These are phyloP conservation scores for Avena insularis DNA, from an alignment of 176 grass and related monocot genomes.

Conservation along the genomic window DNA sequence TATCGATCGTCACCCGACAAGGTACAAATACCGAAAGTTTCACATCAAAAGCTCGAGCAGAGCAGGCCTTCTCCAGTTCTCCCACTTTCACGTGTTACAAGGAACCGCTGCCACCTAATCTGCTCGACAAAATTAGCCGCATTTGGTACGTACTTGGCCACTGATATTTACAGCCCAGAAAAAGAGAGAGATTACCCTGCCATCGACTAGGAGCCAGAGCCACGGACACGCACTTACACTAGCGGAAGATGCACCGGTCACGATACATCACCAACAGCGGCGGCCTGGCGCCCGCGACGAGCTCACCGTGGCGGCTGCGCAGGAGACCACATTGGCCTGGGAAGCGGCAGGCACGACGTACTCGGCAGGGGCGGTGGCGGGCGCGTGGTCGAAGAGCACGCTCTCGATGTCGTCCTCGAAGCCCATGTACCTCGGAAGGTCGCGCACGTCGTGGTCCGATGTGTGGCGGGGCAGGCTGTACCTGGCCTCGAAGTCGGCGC, in stretches of 20 bases:
- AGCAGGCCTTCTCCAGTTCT: conserved; percentile 25
- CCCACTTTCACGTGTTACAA: neutral
- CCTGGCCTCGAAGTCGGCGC: conserved; percentile 50
- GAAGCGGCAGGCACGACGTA: neutral
- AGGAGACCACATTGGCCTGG: neutral
- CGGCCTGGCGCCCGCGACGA: conserved; percentile 19
- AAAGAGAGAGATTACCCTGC: neutral
- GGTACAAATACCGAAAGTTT: conserved; percentile 37
- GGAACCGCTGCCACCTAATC: neutral
- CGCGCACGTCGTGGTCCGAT: conserved; percentile 17
- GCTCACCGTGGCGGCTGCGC: conserved; percentile 30
- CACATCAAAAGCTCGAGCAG: conserved; percentile 7
- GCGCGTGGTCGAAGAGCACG: conserved; percentile 49
- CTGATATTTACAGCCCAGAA: neutral
- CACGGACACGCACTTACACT: neutral
- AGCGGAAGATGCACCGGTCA: neutral
- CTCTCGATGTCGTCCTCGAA: conserved; percentile 62
- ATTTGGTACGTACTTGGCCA: neutral
- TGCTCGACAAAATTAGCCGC: neutral
- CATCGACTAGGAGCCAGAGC: neutral
- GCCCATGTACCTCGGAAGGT: conserved; percentile 32
- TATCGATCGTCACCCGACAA: conserved; percentile 31
- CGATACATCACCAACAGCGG: neutral
- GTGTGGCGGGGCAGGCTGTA: conserved; percentile 38
- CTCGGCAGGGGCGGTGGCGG: neutral